These are phyloP conservation scores for Lentinula boryana DNA, from an alignment of 768 basidiomycete genomes.

Conservation along the genomic window DNA sequence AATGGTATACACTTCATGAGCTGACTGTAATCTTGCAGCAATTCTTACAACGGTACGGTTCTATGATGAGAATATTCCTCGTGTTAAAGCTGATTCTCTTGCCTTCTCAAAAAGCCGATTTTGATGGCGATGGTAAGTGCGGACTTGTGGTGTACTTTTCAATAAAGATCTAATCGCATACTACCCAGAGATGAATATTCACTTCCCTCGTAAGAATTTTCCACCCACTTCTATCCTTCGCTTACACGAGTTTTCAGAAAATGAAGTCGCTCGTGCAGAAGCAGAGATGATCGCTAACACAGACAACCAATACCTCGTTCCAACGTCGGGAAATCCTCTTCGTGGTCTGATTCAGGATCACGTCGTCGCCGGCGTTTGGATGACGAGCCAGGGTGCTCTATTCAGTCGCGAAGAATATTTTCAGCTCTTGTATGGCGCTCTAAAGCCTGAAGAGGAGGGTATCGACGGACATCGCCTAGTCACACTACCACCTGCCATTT, in stretches of 20 bases:
- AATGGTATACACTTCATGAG: not conserved
- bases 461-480: constrained; percentile 53
- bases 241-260: constrained; percentile 50
- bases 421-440: constrained; percentile 91
- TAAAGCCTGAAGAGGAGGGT: constrained; percentile 81
- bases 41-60: constrained; percentile 88
- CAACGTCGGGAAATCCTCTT: constrained; percentile 95
- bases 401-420: constrained; percentile 95
- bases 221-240: not conserved
- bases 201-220: constrained; percentile 81
- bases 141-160: not conserved
- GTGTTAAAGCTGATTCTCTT: constrained; percentile 1
- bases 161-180: constrained; percentile 5
- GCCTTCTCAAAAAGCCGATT: constrained; percentile 54
- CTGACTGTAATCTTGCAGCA: constrained; percentile 43
- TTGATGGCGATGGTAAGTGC: constrained; percentile 79
- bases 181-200: constrained; percentile 93
- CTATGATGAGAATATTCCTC: not conserved
- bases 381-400: constrained; percentile 94
- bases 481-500: constrained; percentile 87
- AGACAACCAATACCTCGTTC: constrained; percentile 98
- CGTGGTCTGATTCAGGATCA: constrained; percentile 99
- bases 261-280: constrained; percentile 91
- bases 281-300: constrained; percentile 94
- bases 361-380: constrained; percentile 98